Percentiles rank a stretch among this genome's conserved stretches.
Evolutionary conservation across 2,329 filamentous ascomycete genomes (phyloP).

Genomic region (Arthrobotrys megalospora): DNA sequence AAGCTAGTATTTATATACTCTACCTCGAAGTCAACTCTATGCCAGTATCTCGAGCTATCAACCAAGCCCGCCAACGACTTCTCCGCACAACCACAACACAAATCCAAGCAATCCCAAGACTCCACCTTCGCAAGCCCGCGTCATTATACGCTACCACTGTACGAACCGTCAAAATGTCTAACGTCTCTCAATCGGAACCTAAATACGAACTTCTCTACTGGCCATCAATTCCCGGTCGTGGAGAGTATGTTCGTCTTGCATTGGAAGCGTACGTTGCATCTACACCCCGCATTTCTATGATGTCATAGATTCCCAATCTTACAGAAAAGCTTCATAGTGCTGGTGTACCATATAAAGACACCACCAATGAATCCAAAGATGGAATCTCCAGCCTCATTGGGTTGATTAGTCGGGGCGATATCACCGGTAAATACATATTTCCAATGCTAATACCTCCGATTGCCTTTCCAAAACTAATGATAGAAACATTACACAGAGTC

Average conservation of each 20-base stretch:
- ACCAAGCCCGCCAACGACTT: background rate
- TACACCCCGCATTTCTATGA: conserved; percentile 72
- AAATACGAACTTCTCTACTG: conserved; percentile 77
- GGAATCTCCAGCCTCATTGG: conserved; percentile 67
- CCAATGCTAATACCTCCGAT: background rate
- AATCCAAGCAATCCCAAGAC: conserved; percentile 4
- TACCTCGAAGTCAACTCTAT: too few relatives aligned
- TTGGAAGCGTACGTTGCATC: conserved; percentile 75
- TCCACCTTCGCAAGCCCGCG: background rate
- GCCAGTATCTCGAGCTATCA: background rate
- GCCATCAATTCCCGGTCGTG: conserved; percentile 80
- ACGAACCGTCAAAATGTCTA: conserved; percentile 21
- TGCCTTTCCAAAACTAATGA: background rate
- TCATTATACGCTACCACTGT: background rate
- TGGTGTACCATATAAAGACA: conserved; percentile 45
- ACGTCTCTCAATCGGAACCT: conserved; percentile 31
- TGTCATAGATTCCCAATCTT: conserved; percentile 69
- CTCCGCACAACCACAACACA: background rate
- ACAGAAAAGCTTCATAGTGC: conserved; percentile 63
- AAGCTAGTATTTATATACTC: too few relatives aligned
- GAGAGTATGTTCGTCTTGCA: conserved; percentile 79
- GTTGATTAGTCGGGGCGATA: background rate
- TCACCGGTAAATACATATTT: conserved; percentile 5
- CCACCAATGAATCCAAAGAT: conserved; percentile 66
- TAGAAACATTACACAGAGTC: conserved; percentile 60